Conservation (phyloP, 768 basidiomycete genomes). For the Epithele typhae region DNA sequence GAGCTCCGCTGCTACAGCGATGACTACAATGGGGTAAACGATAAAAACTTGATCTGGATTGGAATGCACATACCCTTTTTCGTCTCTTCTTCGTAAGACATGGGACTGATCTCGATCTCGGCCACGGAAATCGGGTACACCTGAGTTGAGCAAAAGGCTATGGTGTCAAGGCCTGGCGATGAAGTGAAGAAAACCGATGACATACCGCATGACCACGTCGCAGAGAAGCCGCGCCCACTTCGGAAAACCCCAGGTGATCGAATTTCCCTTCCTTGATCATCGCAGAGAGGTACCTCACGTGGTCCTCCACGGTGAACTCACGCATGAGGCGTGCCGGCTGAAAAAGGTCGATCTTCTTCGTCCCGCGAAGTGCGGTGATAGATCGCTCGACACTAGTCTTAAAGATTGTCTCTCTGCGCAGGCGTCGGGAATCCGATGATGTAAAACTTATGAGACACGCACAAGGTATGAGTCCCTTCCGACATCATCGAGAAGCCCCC, state of each 20-base stretch:
- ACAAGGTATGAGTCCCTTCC: no score
- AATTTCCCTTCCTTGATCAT: conserved; percentile 54
- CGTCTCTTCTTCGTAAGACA: conserved; percentile 49
- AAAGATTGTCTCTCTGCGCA: no score
- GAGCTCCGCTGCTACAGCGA: conserved; percentile 50
- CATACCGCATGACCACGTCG: conserved; percentile 31
- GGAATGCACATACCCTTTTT: conserved; percentile 31
- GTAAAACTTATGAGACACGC: no score
- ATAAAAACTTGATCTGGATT: no score
- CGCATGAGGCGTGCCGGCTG: conserved; percentile 46
- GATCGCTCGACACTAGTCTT: no score
- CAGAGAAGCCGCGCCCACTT: conserved; percentile 47
- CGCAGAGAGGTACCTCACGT: conserved; percentile 35
- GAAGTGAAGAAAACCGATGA: no score
- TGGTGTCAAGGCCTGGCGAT: no score
- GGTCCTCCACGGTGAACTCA: conserved; percentile 35
- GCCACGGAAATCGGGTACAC: conserved; percentile 51
- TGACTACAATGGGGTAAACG: conserved; percentile 38
- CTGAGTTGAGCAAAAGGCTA: neutral
- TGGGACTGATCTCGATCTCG: conserved; percentile 64
- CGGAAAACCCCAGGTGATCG: conserved; percentile 56
- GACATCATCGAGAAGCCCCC: no score
- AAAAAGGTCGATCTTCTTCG: conserved; percentile 58
- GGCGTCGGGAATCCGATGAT: no score
- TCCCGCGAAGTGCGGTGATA: conserved; percentile 41